Evolutionary conservation across 352 stramenopile genomes (phyloP).

Genomic region (Phytophthora melonis): DNA sequence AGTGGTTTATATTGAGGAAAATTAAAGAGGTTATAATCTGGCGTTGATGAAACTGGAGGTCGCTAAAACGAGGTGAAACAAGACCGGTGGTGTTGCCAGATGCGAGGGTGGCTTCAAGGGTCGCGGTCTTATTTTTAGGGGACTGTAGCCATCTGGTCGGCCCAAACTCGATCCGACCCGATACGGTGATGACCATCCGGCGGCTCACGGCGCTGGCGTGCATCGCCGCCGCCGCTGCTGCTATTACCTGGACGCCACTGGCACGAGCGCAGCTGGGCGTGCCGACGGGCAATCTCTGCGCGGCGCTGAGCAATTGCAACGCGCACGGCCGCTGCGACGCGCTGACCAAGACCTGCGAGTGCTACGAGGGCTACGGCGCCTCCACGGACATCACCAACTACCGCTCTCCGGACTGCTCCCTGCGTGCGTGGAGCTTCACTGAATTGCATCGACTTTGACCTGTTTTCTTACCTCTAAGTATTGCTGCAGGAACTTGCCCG

Average conservation of each 20-base stretch:
- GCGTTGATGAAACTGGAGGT: too few species aligned
- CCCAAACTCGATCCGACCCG: not conserved
- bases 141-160: constrained; percentile 27
- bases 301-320: constrained; percentile 87
- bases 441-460: not conserved
- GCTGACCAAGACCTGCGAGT: constrained; percentile 86
- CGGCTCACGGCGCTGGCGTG: not conserved
- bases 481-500: constrained; percentile 67
- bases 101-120: constrained; percentile 8
- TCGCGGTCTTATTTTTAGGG: constrained; percentile 14
- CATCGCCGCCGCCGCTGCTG: not conserved
- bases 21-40: not conserved
- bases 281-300: constrained; percentile 75
- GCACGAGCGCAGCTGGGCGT: constrained; percentile 56
- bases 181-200: not conserved
- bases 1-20: not conserved
- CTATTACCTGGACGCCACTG: not conserved
- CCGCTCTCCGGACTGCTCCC: constrained; percentile 85
- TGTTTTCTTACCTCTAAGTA: not conserved
- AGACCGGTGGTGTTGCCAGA: not conserved
- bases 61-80: not conserved
- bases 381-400: constrained; percentile 83
- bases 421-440: constrained; percentile 39
- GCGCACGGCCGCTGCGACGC: constrained; percentile 90
- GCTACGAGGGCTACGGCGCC: constrained; percentile 90